These are phyloP conservation scores for Aspergillus sp. DNA, from an alignment of 2,329 filamentous ascomycete species.

Conservation along the genomic window DNA sequence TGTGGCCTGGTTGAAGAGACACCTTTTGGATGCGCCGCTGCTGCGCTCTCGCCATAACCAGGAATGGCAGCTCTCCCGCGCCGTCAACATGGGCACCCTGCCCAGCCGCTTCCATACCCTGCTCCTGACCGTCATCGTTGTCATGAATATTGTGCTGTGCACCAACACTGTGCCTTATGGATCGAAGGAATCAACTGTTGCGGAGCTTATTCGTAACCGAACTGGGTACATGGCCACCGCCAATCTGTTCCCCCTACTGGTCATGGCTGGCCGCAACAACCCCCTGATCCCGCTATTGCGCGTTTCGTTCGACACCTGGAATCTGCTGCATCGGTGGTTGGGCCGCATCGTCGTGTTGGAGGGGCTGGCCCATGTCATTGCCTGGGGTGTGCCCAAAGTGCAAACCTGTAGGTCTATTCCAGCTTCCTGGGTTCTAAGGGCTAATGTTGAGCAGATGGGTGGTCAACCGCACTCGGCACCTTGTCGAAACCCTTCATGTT, in stretches of 20 bases:
- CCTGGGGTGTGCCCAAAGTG: conserved; percentile 72
- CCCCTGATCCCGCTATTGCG: conserved; percentile 42
- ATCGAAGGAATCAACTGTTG: conserved; percentile 29
- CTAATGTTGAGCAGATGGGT: conserved; percentile 19
- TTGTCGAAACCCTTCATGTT: conserved; percentile 9
- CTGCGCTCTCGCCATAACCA: conserved; percentile 45
- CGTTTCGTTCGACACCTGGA: conserved; percentile 45
- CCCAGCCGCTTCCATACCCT: conserved; percentile 49
- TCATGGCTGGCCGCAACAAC: conserved; percentile 45
- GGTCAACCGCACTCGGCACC: not conserved
- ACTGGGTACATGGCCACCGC: conserved; percentile 40
- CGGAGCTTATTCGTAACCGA: conserved; percentile 44
- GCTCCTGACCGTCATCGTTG: conserved; percentile 39
- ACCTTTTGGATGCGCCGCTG: conserved; percentile 56
- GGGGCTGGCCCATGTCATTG: conserved; percentile 66
- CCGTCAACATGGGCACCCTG: conserved; percentile 46
- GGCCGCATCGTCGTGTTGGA: conserved; percentile 71
- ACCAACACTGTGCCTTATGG: conserved; percentile 44
- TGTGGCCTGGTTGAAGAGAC: conserved; percentile 31
- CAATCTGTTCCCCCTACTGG: conserved; percentile 45
- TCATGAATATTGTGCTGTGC: conserved; percentile 52
- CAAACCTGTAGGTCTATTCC: conserved; percentile 25
- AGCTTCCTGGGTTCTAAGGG: not conserved
- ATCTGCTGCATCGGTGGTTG: conserved; percentile 73
- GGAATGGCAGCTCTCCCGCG: conserved; percentile 44